A percentile compares a stretch with the other conserved stretches of the same genome.
Conservation (phyloP, 2,329 filamentous ascomycete species). For the Ceratocystis harringtonii region DNA sequence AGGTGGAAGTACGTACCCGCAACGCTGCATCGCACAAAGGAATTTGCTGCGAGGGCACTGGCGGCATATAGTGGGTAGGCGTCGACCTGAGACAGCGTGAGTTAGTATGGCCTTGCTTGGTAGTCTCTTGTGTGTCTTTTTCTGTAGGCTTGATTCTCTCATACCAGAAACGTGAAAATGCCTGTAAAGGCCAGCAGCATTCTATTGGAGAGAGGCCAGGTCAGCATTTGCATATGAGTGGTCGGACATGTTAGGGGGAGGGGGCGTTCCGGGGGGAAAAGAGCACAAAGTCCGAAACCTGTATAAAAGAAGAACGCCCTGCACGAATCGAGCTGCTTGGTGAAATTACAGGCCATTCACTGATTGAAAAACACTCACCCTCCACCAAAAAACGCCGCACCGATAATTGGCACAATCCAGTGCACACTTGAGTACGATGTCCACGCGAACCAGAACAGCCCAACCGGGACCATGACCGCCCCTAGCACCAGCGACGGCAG, state of each 20-base stretch:
- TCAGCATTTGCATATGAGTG: neutral
- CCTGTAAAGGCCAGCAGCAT: constrained; percentile 67
- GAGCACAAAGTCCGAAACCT: constrained; percentile 1
- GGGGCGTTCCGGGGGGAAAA: neutral
- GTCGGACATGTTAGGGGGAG: neutral
- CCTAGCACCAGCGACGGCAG: constrained; percentile 62
- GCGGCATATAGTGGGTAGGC: constrained; percentile 64
- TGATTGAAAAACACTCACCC: constrained; percentile 37
- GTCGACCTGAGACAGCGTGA: constrained; percentile 38
- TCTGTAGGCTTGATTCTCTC: neutral
- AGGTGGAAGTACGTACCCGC: constrained; percentile 35
- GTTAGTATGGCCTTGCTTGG: constrained; percentile 7
- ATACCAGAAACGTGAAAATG: constrained; percentile 75
- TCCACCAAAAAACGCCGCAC: constrained; percentile 53
- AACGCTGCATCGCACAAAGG: constrained; percentile 62
- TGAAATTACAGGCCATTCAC: neutral
- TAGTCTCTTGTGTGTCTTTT: neutral
- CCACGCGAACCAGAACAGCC: constrained; percentile 83
- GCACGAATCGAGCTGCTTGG: too few species aligned
- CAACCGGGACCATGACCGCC: constrained; percentile 61
- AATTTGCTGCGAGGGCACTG: constrained; percentile 68
- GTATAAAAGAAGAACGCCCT: neutral
- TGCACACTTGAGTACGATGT: constrained; percentile 60
- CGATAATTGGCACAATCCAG: constrained; percentile 64
- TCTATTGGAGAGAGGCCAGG: constrained; percentile 29